Percentiles rank a stretch among this genome's conserved stretches.
Conservation (phyloP, 2,329 filamentous ascomycete species). For the Helminthosporium solani region DNA sequence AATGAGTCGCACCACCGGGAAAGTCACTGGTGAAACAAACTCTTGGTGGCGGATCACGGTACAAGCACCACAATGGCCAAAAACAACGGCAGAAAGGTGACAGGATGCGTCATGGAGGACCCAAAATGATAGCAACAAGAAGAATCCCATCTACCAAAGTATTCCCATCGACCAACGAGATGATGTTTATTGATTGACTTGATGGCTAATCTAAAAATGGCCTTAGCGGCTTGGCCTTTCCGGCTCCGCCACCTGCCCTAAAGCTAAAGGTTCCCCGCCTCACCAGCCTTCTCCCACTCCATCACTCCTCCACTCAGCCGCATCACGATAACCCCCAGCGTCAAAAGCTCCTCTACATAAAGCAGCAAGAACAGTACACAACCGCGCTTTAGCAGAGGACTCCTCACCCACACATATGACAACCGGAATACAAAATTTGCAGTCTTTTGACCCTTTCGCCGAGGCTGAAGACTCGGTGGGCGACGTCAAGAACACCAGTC, state of each 20-base stretch:
- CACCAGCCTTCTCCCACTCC: slow-evolving; percentile 2
- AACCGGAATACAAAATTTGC: slow-evolving; percentile 49
- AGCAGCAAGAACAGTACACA: neutral
- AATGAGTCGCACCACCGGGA: too few species aligned
- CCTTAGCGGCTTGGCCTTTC: too few species aligned
- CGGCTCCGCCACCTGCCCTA: neutral
- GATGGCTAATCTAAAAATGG: too few species aligned
- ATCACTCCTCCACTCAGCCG: neutral
- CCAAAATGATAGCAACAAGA: too few species aligned
- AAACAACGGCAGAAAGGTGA: too few species aligned
- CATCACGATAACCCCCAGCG: slow-evolving; percentile 2
- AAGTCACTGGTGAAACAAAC: too few species aligned
- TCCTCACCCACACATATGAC: slow-evolving; percentile 38
- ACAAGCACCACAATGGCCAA: too few species aligned
- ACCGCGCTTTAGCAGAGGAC: slow-evolving; percentile 24
- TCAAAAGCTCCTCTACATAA: slow-evolving; percentile 5
- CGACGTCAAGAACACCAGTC: slow-evolving; percentile 82
- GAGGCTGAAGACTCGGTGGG: slow-evolving; percentile 99
- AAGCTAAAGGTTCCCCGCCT: neutral
- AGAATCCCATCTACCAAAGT: too few species aligned
- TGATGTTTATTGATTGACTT: too few species aligned
- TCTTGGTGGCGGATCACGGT: too few species aligned
- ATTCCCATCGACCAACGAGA: too few species aligned
- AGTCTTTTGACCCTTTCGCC: slow-evolving; percentile 90
- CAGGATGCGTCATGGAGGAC: too few species aligned